Conservation (phyloP, 139 green algal genomes). For the Raphidocelis subcapitata region DNA sequence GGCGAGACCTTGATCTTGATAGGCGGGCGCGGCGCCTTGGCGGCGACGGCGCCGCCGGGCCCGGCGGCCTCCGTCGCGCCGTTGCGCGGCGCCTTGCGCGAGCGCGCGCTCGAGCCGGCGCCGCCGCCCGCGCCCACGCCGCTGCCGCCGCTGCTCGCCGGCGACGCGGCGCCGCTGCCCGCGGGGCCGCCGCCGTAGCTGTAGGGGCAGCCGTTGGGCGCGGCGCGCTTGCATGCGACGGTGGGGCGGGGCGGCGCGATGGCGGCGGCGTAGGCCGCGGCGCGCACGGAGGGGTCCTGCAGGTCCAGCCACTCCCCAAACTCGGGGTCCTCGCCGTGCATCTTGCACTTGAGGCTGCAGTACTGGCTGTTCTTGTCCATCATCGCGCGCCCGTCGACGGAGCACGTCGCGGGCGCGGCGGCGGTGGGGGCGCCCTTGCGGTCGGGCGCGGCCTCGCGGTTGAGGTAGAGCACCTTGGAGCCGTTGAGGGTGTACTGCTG, state of each 20-base stretch:
- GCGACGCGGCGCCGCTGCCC: too few relatives aligned
- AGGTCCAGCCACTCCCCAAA: slow-evolving; percentile 19
- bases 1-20: too few relatives aligned
- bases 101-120: too few relatives aligned
- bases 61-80: too few relatives aligned
- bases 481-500: slow-evolving; percentile 38
- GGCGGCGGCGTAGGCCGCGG: slow-evolving; percentile 8
- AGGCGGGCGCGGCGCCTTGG: too few relatives aligned
- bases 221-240: slow-evolving; percentile 16
- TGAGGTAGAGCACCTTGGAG: slow-evolving; percentile 34
- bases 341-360: slow-evolving; percentile 28
- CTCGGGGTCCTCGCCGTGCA: slow-evolving; percentile 18
- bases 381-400: slow-evolving; percentile 29
- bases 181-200: too few relatives aligned
- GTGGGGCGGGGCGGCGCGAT: slow-evolving; percentile 25
- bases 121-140: too few relatives aligned
- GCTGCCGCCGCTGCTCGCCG: too few relatives aligned
- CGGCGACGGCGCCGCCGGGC: too few relatives aligned
- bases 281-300: slow-evolving; percentile 18
- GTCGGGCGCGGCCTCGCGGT: slow-evolving; percentile 22
- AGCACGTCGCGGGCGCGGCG: slow-evolving; percentile 15
- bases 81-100: too few relatives aligned
- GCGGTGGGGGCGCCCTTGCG: background rate
- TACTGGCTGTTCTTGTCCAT: slow-evolving; percentile 31
- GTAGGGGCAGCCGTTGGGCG: slow-evolving; percentile 3